A percentile compares a stretch with the other conserved stretches of the same genome.
Conservation (phyloP, 176 grass and related monocot genomes). For the Lolium rigidum region DNA sequence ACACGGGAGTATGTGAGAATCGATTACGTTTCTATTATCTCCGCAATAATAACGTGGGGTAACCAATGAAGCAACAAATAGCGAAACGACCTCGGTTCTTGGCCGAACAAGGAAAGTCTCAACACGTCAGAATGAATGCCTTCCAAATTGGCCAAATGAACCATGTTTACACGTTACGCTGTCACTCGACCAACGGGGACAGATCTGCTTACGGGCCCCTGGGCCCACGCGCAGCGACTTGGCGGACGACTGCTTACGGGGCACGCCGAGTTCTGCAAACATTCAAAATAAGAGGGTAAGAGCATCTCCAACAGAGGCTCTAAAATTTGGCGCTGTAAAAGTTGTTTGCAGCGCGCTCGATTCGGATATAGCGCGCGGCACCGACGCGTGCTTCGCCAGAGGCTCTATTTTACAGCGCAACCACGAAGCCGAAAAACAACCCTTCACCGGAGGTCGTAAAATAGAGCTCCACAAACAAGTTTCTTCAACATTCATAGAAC, state of each 20-base stretch:
- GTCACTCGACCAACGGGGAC: no score
- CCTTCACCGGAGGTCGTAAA: no score
- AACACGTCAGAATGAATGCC: constrained; percentile 12
- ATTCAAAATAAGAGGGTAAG: constrained; percentile 40
- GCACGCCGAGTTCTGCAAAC: constrained; percentile 39
- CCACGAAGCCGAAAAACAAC: no score
- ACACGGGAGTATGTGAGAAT: neutral
- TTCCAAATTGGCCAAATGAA: neutral
- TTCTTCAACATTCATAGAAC: no score
- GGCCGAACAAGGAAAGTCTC: neutral
- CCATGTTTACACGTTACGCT: neutral
- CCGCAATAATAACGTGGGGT: neutral
- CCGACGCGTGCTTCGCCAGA: no score
- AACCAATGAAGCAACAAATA: neutral
- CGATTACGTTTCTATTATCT: neutral
- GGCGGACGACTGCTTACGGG: neutral
- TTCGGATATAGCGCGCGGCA: no score
- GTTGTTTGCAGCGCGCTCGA: no score
- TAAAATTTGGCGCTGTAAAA: no score
- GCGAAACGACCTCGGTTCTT: neutral
- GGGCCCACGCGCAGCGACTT: constrained; percentile 38
- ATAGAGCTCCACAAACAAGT: no score
- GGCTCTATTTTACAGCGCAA: no score
- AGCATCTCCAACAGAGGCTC: no score
- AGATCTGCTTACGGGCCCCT: no score